Percentiles rank a stretch among this genome's conserved stretches.
Evolutionary conservation across 495 filamentous ascomycete genomes (phyloP).

Genomic region (Penicillium pancosmium): DNA sequence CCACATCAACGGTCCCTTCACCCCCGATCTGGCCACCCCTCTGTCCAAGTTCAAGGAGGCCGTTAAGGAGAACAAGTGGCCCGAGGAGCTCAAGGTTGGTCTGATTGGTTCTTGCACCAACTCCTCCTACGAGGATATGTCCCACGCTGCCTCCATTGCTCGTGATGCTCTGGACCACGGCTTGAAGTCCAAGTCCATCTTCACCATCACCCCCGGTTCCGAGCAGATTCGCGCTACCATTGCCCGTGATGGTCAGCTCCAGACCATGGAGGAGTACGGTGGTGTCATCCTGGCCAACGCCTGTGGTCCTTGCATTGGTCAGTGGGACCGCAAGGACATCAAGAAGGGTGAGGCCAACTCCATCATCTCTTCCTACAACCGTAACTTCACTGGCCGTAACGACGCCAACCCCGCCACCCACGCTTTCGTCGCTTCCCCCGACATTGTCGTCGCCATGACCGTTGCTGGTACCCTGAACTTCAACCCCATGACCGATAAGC

Average conservation of each 20-base stretch:
- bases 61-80: conserved; percentile 93
- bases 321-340: conserved; percentile 94
- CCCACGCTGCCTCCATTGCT: conserved; percentile 90
- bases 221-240: conserved; percentile 98
- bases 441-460: conserved; percentile 90
- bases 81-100: conserved; percentile 95
- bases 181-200: conserved; percentile 88
- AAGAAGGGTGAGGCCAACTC: conserved; percentile 98
- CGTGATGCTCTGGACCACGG: conserved; percentile 93
- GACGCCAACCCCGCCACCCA: conserved; percentile 99
- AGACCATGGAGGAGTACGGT: conserved; percentile 97
- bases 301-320: conserved; percentile 79
- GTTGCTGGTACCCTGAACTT: conserved; percentile 91
- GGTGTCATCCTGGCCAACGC: conserved; percentile 96
- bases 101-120: conserved; percentile 97
- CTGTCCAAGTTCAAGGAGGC: conserved; percentile 97
- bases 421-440: conserved; percentile 97
- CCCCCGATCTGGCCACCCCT: conserved; percentile 97
- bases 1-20: conserved; percentile 99
- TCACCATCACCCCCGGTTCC: conserved; percentile 94
- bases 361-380: conserved; percentile 95
- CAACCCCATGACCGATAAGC: conserved; percentile 91
- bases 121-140: conserved; percentile 99
- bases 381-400: conserved; percentile 99
- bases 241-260: conserved; percentile 89